A percentile compares a stretch with the other conserved stretches of the same genome.
Conservation (phyloP, 2,329 filamentous ascomycete species). For the Alternaria viburni region DNA sequence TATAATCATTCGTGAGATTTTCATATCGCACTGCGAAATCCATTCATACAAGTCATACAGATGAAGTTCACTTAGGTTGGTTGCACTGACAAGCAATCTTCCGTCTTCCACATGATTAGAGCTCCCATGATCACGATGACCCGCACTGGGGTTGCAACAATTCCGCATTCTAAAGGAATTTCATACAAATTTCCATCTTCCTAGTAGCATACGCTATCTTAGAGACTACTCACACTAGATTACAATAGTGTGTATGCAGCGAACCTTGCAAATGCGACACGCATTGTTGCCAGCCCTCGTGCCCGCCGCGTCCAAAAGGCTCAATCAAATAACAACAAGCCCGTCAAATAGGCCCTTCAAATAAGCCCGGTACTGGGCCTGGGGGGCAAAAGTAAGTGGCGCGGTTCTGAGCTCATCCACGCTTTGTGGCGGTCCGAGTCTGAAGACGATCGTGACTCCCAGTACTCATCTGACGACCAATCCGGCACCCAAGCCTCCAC, state of each 20-base stretch:
- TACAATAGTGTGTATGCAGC: not conserved
- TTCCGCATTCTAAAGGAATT: not conserved
- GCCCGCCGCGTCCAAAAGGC: not conserved
- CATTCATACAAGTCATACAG: not conserved
- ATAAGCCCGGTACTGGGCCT: not conserved
- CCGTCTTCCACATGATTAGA: not conserved
- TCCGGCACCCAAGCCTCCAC: not conserved
- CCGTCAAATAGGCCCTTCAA: too few relatives aligned
- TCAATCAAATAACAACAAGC: not conserved
- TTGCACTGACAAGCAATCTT: not conserved
- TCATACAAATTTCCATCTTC: not conserved
- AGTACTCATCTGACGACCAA: not conserved
- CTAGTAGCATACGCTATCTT: not conserved
- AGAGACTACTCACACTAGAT: not conserved
- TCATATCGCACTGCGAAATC: not conserved
- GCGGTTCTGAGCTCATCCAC: not conserved
- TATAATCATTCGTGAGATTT: not conserved
- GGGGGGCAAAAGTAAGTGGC: not conserved
- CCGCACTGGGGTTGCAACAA: not conserved
- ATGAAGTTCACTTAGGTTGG: not conserved
- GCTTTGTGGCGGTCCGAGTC: not conserved
- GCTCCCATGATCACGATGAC: not conserved
- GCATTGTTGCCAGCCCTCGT: not conserved
- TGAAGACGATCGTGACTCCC: not conserved
- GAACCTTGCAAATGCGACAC: not conserved